phyloP scores from a whole-genome alignment of 192 early-diverging fungal species.

The Gonapodya sp. region DNA sequence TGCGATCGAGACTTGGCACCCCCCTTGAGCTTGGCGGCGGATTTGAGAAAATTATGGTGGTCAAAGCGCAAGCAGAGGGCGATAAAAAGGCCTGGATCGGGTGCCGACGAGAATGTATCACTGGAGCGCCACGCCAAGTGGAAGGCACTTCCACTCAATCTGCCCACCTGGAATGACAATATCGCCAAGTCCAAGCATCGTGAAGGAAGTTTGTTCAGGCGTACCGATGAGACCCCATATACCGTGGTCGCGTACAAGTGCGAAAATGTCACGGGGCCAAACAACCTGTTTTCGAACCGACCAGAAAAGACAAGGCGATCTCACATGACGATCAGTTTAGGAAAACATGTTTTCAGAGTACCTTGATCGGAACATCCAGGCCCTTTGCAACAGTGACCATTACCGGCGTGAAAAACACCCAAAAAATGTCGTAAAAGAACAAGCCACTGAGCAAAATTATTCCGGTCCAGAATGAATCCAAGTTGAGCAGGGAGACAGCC shows the following conservation, averaged over 20 bases:
- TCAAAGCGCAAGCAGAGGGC: constrained; percentile 86
- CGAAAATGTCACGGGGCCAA: background rate
- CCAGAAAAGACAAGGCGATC: background rate
- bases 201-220: constrained; percentile 35
- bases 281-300: background rate
- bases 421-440: constrained; percentile 96
- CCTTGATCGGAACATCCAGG: constrained; percentile 95
- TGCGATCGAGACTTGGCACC: constrained; percentile 27
- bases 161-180: constrained; percentile 93
- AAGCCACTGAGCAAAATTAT: constrained; percentile 83
- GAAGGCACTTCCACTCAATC: too few relatives aligned
- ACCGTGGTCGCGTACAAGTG: background rate
- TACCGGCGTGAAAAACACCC: constrained; percentile 98
- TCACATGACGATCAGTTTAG: background rate
- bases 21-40: constrained; percentile 37
- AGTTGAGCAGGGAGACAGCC: constrained; percentile 72
- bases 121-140: background rate
- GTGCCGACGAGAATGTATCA: background rate
- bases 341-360: constrained; percentile 55
- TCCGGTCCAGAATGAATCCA: constrained; percentile 96
- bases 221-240: background rate
- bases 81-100: constrained; percentile 69
- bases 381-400: constrained; percentile 96
- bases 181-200: constrained; percentile 93
- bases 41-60: constrained; percentile 58